A percentile compares a stretch with the other conserved stretches of the same genome.
Conservation (phyloP, 2,329 filamentous ascomycete genomes). For the Stachybotrys chlorohalonatus region DNA sequence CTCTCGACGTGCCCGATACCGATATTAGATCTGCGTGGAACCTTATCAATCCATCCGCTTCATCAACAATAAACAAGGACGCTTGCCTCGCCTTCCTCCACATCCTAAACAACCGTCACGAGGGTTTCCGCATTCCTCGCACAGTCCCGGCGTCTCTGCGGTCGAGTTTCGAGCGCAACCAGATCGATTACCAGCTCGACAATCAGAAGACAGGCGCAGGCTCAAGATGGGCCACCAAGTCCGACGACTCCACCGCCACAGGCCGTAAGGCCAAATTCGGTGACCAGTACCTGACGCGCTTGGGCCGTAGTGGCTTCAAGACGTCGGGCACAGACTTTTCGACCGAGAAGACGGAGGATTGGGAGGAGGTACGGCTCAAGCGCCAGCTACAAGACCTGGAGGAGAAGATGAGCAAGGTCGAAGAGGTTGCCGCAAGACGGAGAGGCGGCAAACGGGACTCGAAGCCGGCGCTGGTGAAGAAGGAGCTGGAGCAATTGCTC, state of each 20-base stretch:
- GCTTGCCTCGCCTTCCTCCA: conserved; percentile 91
- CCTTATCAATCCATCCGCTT: conserved; percentile 85
- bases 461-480: conserved; percentile 85
- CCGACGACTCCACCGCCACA: conserved; percentile 71
- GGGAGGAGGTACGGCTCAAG: conserved; percentile 94
- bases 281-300: conserved; percentile 86
- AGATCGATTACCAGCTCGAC: conserved; percentile 93
- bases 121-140: conserved; percentile 88
- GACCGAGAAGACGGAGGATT: conserved; percentile 79
- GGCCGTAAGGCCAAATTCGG: conserved; percentile 96
- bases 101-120: conserved; percentile 91
- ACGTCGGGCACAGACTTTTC: conserved; percentile 86
- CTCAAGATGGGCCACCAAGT: conserved; percentile 70
- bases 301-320: conserved; percentile 77
- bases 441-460: conserved; percentile 59
- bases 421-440: conserved; percentile 59
- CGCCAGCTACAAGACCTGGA: conserved; percentile 87
- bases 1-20: conserved; percentile 62
- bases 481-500: conserved; percentile 85
- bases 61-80: conserved; percentile 82
- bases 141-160: conserved; percentile 86
- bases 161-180: conserved; percentile 84
- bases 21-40: conserved; percentile 95
- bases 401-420: conserved; percentile 75
- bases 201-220: conserved; percentile 54